Conservation (phyloP, 805 yeast species). For the Metschnikowia rubicola region DNA sequence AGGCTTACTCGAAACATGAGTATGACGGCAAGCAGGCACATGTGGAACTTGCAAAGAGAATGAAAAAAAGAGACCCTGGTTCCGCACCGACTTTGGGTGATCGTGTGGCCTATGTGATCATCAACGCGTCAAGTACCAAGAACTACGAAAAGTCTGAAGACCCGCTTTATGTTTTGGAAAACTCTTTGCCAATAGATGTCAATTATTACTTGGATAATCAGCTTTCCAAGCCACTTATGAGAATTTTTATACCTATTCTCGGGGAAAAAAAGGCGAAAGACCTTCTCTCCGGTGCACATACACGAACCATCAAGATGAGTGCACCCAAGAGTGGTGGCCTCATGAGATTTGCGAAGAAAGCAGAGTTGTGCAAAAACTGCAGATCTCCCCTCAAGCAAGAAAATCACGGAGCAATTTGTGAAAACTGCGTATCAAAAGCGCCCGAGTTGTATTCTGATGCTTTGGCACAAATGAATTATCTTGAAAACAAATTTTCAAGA, state of each 20-base stretch:
- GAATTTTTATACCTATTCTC: slow-evolving; percentile 92
- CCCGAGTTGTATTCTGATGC: slow-evolving; percentile 82
- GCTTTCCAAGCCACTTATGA: slow-evolving; percentile 83
- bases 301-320: slow-evolving; percentile 68
- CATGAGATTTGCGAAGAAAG: slow-evolving; percentile 87
- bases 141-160: slow-evolving; percentile 96
- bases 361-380: slow-evolving; percentile 86
- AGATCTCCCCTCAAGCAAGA: slow-evolving; percentile 65
- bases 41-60: slow-evolving; percentile 91
- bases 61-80: slow-evolving; percentile 95
- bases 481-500: slow-evolving; percentile 80
- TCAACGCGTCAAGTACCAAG: slow-evolving; percentile 72
- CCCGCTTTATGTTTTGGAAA: slow-evolving; percentile 87
- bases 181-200: slow-evolving; percentile 90
- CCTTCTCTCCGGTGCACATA: slow-evolving; percentile 78
- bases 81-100: slow-evolving; percentile 97
- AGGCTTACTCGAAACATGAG: slow-evolving; percentile 83
- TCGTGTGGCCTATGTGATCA: slow-evolving; percentile 95
- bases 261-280: slow-evolving; percentile 83
- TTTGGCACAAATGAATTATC: slow-evolving; percentile 69
- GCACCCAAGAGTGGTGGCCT: slow-evolving; percentile 82
- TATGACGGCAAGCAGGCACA: slow-evolving; percentile 97
- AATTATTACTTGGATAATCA: slow-evolving; percentile 92
- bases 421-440: slow-evolving; percentile 63
- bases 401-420: slow-evolving; percentile 74